Evolutionary conservation across 371 early-diverging fungal species (phyloP), one percentile per base, ranked within the genome.

Genomic region (Dinochytrium kinnereticum): DNA sequence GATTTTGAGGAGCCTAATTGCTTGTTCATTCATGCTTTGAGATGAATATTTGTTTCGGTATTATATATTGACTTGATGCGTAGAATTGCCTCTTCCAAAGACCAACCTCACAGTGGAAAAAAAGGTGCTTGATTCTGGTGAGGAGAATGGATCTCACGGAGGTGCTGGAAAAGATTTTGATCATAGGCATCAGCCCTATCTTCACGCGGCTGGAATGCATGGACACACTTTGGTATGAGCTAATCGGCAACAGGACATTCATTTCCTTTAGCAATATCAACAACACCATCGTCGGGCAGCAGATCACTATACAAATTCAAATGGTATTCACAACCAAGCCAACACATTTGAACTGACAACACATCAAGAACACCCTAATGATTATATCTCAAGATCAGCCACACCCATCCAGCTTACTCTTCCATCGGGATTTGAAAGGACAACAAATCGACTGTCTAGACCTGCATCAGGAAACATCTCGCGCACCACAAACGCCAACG

Each of bases 201-300:
- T 75, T 1, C 75, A 75, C 57, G 37, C 75, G 7, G 55, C 75
- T 21, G 75, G 70, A 19, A 65, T 75, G 65, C 69, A 75, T 31
- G 70, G 70, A 17, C 74, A 74, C 39, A 44, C n/a, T n/a, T 36
- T 38, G 21, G 59, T 38, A 37, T 24, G 51, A n/a, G n/a, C n/a
- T n/a, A n/a, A n/a, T n/a, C n/a, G n/a, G n/a, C n/a, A n/a, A n/a
- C n/a, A n/a, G n/a, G n/a, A n/a, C n/a, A n/a, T n/a, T n/a, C n/a
- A n/a, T n/a, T n/a, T n/a, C n/a, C n/a, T n/a, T n/a, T n/a, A n/a
- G n/a, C n/a, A n/a, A n/a, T n/a, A n/a, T n/a, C n/a, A n/a, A n/a
- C n/a, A n/a, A n/a, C n/a, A n/a, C n/a, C n/a, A n/a, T n/a, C n/a
- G n/a, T n/a, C n/a, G n/a, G n/a, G n/a, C n/a, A n/a, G n/a, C n/a